phyloP scores from a whole-genome alignment of 2,329 filamentous ascomycete genomes.

The Elsinoe necatrix region DNA sequence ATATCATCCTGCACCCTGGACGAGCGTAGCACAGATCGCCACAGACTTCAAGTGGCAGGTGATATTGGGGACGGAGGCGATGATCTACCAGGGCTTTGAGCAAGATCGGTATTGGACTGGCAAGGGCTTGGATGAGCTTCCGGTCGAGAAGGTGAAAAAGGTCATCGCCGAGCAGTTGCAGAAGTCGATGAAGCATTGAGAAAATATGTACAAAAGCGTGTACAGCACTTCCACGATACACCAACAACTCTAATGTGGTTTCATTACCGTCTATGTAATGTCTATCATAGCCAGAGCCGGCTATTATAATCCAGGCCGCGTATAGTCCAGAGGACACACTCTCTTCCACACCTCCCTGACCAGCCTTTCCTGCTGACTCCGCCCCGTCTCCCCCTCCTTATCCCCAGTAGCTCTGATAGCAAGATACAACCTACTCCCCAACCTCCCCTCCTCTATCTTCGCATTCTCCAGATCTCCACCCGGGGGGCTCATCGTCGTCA shows the following conservation, averaged over 20 bases:
- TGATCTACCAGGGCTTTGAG: conserved; percentile 70
- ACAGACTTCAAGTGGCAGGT: conserved; percentile 60
- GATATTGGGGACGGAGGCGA: conserved; percentile 64
- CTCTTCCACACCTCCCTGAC: conserved; percentile 66
- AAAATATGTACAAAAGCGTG: background rate
- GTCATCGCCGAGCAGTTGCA: conserved; percentile 35
- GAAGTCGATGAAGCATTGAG: conserved; percentile 13
- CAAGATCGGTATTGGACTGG: conserved; percentile 57
- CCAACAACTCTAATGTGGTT: background rate
- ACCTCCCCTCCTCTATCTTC: conserved; percentile 49
- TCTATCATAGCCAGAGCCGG: too few species aligned
- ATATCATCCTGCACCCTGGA: conserved; percentile 66
- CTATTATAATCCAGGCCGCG: conserved; percentile 48
- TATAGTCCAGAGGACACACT: conserved; percentile 58
- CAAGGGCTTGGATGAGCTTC: conserved; percentile 48
- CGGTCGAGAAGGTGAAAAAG: conserved; percentile 51
- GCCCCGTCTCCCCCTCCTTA: conserved; percentile 52
- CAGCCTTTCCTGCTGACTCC: conserved; percentile 59
- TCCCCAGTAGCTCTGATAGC: conserved; percentile 63
- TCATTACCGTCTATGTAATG: background rate
- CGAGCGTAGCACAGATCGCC: conserved; percentile 55
- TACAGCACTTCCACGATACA: background rate
- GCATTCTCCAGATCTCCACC: conserved; percentile 44
- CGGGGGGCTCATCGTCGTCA: conserved; percentile 67
- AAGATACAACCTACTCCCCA: conserved; percentile 63